These are phyloP conservation scores for Zanthoxylum bungeanum DNA, from an alignment of 345 rosid genomes.

Conservation along the genomic window DNA sequence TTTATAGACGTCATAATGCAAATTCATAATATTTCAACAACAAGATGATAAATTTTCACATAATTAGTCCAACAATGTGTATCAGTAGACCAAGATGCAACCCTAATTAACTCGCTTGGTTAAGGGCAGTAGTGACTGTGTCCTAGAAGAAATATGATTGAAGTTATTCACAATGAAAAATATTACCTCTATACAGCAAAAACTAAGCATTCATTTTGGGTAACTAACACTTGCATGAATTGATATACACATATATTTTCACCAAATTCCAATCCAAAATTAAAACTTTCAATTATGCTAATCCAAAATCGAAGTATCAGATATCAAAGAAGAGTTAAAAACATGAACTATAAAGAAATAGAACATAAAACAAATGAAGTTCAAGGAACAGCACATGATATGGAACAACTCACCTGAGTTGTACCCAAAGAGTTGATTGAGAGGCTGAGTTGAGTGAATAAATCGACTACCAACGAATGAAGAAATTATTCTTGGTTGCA, in stretches of 20 bases:
- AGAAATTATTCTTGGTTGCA: slow-evolving; percentile 64
- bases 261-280: background rate
- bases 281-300: background rate
- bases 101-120: too few species aligned
- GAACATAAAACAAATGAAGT: background rate
- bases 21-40: background rate
- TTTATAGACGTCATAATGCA: background rate
- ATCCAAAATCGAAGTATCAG: background rate
- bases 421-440: slow-evolving; percentile 39
- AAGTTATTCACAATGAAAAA: too few species aligned
- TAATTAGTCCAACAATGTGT: background rate
- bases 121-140: too few species aligned
- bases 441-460: slow-evolving; percentile 46
- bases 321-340: background rate
- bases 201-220: background rate
- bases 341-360: background rate
- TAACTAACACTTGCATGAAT: background rate
- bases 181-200: too few species aligned
- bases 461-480: slow-evolving; percentile 52
- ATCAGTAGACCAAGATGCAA: background rate
- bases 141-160: too few species aligned
- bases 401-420: slow-evolving; percentile 39
- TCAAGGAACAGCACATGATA: background rate
- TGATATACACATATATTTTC: background rate
- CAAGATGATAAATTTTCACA: too few species aligned